Percentiles rank a stretch among this genome's conserved stretches.
These are phyloP conservation scores for Lichtheimia hyalospora DNA, from an alignment of 371 early-diverging fungal genomes.

Conservation along the genomic window DNA sequence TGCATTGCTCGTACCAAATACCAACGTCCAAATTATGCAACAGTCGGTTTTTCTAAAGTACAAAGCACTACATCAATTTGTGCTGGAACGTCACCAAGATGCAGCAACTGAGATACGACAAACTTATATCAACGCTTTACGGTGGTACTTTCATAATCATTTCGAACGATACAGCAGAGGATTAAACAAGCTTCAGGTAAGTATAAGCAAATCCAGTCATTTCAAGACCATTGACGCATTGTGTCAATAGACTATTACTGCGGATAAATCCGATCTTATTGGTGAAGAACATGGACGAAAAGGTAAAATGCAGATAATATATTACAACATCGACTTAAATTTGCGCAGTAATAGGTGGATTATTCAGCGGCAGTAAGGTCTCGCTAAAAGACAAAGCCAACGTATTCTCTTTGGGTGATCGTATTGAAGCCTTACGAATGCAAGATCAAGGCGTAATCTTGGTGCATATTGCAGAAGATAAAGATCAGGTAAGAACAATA, in stretches of 20 bases:
- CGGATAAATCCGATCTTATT: slow-evolving; percentile 81
- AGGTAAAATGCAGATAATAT: slow-evolving; percentile 23
- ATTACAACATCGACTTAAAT: neutral
- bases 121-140: slow-evolving; percentile 79
- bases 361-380: slow-evolving; percentile 59
- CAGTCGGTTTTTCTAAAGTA: slow-evolving; percentile 86
- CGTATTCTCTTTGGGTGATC: slow-evolving; percentile 72
- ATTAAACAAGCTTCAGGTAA: slow-evolving; percentile 73
- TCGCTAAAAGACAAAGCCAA: slow-evolving; percentile 73
- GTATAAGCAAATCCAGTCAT: neutral
- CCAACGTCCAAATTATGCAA: slow-evolving; percentile 91
- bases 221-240: neutral
- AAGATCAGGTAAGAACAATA: slow-evolving; percentile 53
- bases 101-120: slow-evolving; percentile 85
- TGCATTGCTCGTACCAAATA: slow-evolving; percentile 79
- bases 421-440: slow-evolving; percentile 67
- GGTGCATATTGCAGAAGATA: slow-evolving; percentile 79
- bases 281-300: slow-evolving; percentile 78
- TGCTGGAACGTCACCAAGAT: slow-evolving; percentile 85
- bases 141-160: slow-evolving; percentile 82
- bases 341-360: slow-evolving; percentile 27
- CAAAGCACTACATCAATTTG: slow-evolving; percentile 83
- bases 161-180: slow-evolving; percentile 87
- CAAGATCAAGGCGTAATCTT: slow-evolving; percentile 80
- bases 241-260: slow-evolving; percentile 56